phyloP scores from a whole-genome alignment of 2,329 filamentous ascomycete genomes.

The Trichophyton equinum region DNA sequence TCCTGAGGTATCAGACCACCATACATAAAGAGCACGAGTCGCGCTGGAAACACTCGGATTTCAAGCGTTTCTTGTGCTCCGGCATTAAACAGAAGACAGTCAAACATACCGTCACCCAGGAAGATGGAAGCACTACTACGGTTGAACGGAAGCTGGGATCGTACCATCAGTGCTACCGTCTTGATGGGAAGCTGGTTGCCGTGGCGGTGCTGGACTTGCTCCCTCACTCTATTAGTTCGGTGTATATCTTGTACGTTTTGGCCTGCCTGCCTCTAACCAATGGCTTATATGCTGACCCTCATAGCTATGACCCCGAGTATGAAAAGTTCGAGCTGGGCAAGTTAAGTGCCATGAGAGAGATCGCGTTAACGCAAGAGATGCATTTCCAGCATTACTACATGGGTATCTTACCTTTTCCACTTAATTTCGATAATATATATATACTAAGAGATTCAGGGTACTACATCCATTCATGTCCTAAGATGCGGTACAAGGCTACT shows the following conservation, averaged over 20 bases:
- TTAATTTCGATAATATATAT: too few relatives aligned
- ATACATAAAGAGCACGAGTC: conserved; percentile 36
- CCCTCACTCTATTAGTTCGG: conserved; percentile 37
- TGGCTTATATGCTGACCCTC: background rate
- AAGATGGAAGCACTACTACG: conserved; percentile 10
- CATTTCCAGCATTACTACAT: conserved; percentile 53
- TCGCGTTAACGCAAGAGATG: conserved; percentile 42
- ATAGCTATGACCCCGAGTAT: conserved; percentile 47
- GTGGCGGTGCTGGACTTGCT: conserved; percentile 38
- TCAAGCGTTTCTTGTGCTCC: conserved; percentile 37
- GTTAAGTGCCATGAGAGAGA: conserved; percentile 48
- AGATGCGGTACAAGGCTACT: conserved; percentile 40
- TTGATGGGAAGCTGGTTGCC: conserved; percentile 38
- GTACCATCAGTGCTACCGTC: conserved; percentile 40
- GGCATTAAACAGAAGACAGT: conserved; percentile 31
- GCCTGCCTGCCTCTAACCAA: background rate
- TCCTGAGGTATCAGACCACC: conserved; percentile 35
- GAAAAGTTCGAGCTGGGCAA: conserved; percentile 52
- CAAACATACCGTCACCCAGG: conserved; percentile 16
- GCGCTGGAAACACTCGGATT: conserved; percentile 33
- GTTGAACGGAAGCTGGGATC: conserved; percentile 36
- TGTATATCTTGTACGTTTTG: conserved; percentile 37
- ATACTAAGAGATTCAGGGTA: conserved; percentile 31
- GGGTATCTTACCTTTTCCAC: conserved; percentile 28
- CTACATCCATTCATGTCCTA: conserved; percentile 48